Evolutionary conservation across 257 asterid genomes (phyloP), one percentile per base, ranked within the genome.

Genomic region (Capsicum pubescens): DNA sequence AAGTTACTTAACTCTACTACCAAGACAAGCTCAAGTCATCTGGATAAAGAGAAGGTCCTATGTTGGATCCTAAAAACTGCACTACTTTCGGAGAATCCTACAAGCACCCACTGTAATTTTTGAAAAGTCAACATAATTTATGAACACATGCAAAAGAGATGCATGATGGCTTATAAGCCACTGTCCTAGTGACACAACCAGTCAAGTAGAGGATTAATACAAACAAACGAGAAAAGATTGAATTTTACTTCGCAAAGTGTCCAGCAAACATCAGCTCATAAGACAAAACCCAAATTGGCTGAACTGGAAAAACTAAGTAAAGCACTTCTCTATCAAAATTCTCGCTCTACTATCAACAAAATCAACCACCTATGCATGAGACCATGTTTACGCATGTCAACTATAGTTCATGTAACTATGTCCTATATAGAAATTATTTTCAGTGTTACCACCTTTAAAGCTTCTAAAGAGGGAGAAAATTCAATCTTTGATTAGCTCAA

Each of bases 401-500:
- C 52, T 54, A 35, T 52, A 26, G 63, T 15, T 76, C 64, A 76
- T 21, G 81, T 52, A 76, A 76, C n/a, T 26, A 26, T 76, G 63
- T 76, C 13, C 61, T 76, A 8, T 44, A 54, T 52, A 26, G 21
- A 76, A 88, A 94, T 94, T 39, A 93, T 90, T 92, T 97, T 95
- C 84, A 97, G 91, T 59, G 99, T 97, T 88, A 95, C 91, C 86
- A 97, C 99, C 99, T 95, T 97, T 76, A 97, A 88, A 82, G 99
- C 95, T 87, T 98, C 99, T 97, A 88, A 59, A 83, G 56, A 60
- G 68, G 67, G 70, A 70, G 74, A 10, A 39, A 32, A 86, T 81
- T 84, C 6, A 82, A n/a, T 48, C 48, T 19, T 48, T 61, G 61
- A 52, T 76, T 52, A 76, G 63, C 76, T 35, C 17, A 7, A 35